A percentile compares a stretch with the other conserved stretches of the same genome.
These are phyloP conservation scores for Crucihimalaya himalaica DNA, from an alignment of 345 rosid genomes.

Conservation along the genomic window DNA sequence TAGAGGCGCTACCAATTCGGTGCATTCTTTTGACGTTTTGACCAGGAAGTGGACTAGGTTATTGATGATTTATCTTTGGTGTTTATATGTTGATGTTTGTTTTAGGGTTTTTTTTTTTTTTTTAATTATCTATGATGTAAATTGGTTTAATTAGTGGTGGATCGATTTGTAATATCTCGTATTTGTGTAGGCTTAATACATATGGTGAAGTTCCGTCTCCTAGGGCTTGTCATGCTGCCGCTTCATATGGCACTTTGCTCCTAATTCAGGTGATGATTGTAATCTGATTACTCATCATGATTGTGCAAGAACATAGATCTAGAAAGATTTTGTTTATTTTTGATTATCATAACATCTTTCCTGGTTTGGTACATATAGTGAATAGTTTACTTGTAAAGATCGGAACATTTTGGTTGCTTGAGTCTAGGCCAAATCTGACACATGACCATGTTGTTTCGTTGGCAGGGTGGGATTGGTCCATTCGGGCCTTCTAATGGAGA, in stretches of 20 bases:
- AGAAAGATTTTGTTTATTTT: neutral
- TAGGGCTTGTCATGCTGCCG: constrained; percentile 82
- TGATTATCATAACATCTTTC: neutral
- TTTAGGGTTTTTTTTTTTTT: neutral
- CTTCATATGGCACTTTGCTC: constrained; percentile 63
- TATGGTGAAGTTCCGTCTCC: constrained; percentile 84
- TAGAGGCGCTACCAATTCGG: constrained; percentile 70
- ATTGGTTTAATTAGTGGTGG: constrained; percentile 2
- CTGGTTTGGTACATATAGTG: neutral
- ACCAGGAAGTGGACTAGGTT: constrained; percentile 82
- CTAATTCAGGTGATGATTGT: constrained; percentile 67
- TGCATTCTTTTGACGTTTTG: constrained; percentile 64
- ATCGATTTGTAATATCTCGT: neutral
- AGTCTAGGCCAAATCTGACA: constrained; percentile 7
- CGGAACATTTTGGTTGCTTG: neutral
- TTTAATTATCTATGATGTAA: too few species aligned
- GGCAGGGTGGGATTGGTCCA: constrained; percentile 91
- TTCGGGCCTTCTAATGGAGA: constrained; percentile 80
- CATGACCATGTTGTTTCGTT: constrained; percentile 4
- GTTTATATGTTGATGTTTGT: neutral
- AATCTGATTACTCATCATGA: neutral
- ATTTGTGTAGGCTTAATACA: constrained; percentile 58
- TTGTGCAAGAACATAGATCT: neutral
- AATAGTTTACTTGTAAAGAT: neutral
- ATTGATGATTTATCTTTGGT: neutral